Evolutionary conservation across 2,329 filamentous ascomycete species (phyloP), one percentile per base, ranked within the genome.

Genomic region (Penicillium sp.): DNA sequence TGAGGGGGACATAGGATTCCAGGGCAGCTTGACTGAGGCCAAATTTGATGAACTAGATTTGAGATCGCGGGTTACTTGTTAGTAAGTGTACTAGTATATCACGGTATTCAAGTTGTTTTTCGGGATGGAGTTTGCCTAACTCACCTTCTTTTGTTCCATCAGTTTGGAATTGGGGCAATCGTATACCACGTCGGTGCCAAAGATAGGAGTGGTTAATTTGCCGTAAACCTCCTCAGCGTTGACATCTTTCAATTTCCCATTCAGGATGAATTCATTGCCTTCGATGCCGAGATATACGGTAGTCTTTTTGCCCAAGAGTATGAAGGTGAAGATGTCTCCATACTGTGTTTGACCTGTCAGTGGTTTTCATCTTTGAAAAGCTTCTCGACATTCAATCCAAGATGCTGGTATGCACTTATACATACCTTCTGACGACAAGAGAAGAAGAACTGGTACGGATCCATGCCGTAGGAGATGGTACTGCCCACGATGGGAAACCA

Each of bases 131-230:
- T n/a, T 24, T 16, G 23, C 16, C 24, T 26, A 9, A n/a, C 34
- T 19, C 50, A 90, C 88, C 84, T 94, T 94, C 81, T 96, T 96
- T 81, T 96, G 91, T 78, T 96, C 91, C 90, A 96, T 95, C 68
- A 96, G 83, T 78, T 95, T 96, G 52, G 90, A 83, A 68, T 95
- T 95, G 28, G 91, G 90, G 75, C 91, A 95, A 73, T 96, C 91
- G 70, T 96, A 96, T 37, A 95, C 89, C 23, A 95, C 90, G 73
- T 92, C 90, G 60, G 86, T 87, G 60, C 91, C 91, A 70, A 96
- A 96, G 5, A 87, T 83, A 6, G 85, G 85, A 1, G 82, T 87
- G 16, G 81, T 85, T 51, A 96, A 81, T 48, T 89, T 87, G 54
- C 84, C 86, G 76, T 96, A 96, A 62, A 96, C 88, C 68, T 96